These are phyloP conservation scores for Ustilago lituana DNA, from an alignment of 1,284 basidiomycete species.

Conservation along the genomic window DNA sequence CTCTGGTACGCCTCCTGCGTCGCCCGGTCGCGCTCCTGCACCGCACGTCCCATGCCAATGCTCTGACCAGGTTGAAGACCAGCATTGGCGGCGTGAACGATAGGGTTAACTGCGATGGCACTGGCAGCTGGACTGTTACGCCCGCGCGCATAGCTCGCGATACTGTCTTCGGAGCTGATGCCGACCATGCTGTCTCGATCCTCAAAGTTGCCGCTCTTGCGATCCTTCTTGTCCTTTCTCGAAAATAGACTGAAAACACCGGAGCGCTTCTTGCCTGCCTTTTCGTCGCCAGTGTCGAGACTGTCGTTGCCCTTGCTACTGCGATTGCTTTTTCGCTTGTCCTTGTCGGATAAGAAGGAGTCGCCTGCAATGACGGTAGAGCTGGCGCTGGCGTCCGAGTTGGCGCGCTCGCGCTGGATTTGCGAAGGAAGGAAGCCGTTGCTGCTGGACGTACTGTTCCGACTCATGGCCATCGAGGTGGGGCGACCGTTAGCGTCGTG, in stretches of 20 bases:
- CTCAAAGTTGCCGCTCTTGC: slow-evolving; percentile 55
- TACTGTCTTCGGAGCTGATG: slow-evolving; percentile 50
- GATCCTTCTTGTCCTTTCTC: slow-evolving; percentile 62
- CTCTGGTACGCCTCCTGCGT: slow-evolving; percentile 58
- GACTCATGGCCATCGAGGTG: slow-evolving; percentile 28
- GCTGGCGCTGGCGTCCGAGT: slow-evolving; percentile 50
- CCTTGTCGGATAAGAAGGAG: slow-evolving; percentile 28
- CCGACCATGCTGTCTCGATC: slow-evolving; percentile 50
- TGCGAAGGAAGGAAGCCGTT: slow-evolving; percentile 57
- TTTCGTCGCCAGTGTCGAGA: slow-evolving; percentile 50
- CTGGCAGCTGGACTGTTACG: slow-evolving; percentile 20
- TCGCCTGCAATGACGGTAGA: slow-evolving; percentile 34
- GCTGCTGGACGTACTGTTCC: slow-evolving; percentile 44
- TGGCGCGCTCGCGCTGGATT: slow-evolving; percentile 54
- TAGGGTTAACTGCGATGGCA: slow-evolving; percentile 13
- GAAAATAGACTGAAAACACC: slow-evolving; percentile 63
- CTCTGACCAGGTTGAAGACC: slow-evolving; percentile 44
- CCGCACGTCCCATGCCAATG: slow-evolving; percentile 49
- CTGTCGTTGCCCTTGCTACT: slow-evolving; percentile 45
- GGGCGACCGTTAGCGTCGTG: slow-evolving; percentile 25
- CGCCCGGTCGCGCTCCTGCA: slow-evolving; percentile 58
- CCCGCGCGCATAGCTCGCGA: slow-evolving; percentile 9
- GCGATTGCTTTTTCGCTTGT: slow-evolving; percentile 51
- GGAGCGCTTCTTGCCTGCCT: slow-evolving; percentile 60
- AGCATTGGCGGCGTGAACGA: slow-evolving; percentile 37